Conservation (phyloP, 2,329 filamentous ascomycete genomes). For the Lojkania enalia region DNA sequence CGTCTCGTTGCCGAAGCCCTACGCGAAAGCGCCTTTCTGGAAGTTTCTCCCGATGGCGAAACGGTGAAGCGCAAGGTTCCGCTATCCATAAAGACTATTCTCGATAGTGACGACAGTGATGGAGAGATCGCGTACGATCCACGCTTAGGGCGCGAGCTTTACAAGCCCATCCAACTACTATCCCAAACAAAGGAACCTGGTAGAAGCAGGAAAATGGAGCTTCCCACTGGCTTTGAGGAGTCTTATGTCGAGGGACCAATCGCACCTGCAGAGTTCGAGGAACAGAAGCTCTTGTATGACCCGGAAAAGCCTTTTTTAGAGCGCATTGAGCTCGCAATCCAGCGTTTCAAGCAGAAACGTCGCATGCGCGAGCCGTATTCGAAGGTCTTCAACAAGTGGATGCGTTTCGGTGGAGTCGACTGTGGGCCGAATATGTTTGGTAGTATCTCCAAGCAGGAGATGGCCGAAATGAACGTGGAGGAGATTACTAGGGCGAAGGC, state of each 20-base stretch:
- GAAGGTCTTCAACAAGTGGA: slow-evolving; percentile 75
- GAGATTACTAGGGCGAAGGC: slow-evolving; percentile 68
- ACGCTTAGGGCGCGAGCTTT: slow-evolving; percentile 22
- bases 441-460: slow-evolving; percentile 61
- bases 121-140: slow-evolving; percentile 36
- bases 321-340: slow-evolving; percentile 83
- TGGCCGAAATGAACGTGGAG: slow-evolving; percentile 64
- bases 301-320: slow-evolving; percentile 55
- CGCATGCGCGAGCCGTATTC: slow-evolving; percentile 68
- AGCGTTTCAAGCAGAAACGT: slow-evolving; percentile 76
- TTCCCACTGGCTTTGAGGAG: slow-evolving; percentile 60
- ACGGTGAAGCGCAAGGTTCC: slow-evolving; percentile 49
- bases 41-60: slow-evolving; percentile 48
- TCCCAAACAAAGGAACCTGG: slow-evolving; percentile 38
- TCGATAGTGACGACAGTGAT: slow-evolving; percentile 32
- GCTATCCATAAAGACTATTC: slow-evolving; percentile 34
- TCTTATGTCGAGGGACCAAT: slow-evolving; percentile 80
- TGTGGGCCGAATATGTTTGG: slow-evolving; percentile 64
- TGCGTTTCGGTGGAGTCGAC: slow-evolving; percentile 81
- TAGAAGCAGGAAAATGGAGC: slow-evolving; percentile 48
- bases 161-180: slow-evolving; percentile 26
- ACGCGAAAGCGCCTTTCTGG: slow-evolving; percentile 46
- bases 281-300: slow-evolving; percentile 71
- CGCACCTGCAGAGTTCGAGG: slow-evolving; percentile 67
- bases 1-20: slow-evolving; percentile 47